Percentiles rank a stretch among this genome's conserved stretches.
These are phyloP conservation scores for Wallacemonas sp. DNA, from an alignment of 208 protist genomes.

Conservation along the genomic window DNA sequence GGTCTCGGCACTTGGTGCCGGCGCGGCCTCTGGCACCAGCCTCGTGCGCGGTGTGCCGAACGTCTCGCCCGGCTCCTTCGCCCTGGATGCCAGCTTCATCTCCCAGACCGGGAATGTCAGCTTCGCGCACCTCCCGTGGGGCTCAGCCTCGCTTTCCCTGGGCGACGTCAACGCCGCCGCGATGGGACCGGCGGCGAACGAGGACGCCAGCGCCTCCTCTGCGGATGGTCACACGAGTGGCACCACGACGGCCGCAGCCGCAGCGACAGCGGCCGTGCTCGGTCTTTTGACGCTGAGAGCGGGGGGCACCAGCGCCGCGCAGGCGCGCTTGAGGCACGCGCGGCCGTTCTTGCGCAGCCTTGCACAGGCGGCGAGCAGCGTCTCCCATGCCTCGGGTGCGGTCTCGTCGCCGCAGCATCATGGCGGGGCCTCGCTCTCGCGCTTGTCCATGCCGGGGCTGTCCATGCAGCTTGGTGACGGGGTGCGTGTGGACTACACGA, in stretches of 20 bases:
- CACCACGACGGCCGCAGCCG: no score
- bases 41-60: background rate
- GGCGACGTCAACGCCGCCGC: no score
- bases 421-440: background rate
- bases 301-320: background rate
- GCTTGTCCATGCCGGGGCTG: background rate
- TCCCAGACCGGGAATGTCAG: conserved; percentile 2
- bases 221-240: no score
- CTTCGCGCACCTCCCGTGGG: conserved; percentile 3
- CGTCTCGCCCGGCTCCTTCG: background rate
- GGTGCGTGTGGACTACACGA: conserved; percentile 10
- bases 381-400: no score
- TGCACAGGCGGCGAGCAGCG: no score
- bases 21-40: background rate
- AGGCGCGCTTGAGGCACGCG: no score
- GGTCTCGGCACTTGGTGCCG: background rate
- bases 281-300: background rate
- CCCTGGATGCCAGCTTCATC: conserved; percentile 10
- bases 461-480: conserved; percentile 2
- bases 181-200: no score
- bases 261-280: background rate
- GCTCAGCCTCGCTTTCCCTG: background rate
- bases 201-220: no score
- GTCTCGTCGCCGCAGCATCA: no score
- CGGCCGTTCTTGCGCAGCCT: no score